Conservation (phyloP, 2,329 filamentous ascomycete species). For the Calonectria pseudoturangicola region DNA sequence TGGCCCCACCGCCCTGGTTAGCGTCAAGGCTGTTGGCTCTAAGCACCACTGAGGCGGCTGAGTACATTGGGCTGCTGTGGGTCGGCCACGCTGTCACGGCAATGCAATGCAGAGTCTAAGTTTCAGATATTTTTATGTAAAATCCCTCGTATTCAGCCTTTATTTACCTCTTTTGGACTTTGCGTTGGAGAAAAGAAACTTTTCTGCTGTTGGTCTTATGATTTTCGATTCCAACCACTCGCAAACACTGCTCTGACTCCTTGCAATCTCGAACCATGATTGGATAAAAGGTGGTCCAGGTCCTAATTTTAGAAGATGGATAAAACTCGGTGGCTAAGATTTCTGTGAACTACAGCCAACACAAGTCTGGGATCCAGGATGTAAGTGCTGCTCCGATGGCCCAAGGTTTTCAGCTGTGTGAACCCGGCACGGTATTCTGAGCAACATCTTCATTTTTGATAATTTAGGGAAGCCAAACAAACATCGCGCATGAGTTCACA, state of each 20-base stretch:
- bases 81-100: conserved; percentile 9
- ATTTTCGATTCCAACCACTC: not conserved
- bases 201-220: conserved; percentile 11
- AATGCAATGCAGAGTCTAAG: conserved; percentile 13
- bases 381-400: not conserved
- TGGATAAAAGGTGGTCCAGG: not conserved
- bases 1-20: conserved; percentile 9
- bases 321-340: not conserved
- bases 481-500: too few species aligned
- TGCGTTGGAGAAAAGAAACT: not conserved
- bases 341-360: not conserved
- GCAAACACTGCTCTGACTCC: not conserved
- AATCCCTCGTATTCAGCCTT: not conserved
- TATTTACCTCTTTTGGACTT: not conserved
- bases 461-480: too few species aligned
- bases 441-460: too few species aligned
- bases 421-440: not conserved
- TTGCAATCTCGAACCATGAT: not conserved
- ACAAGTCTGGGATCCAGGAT: not conserved
- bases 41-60: not conserved
- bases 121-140: conserved; percentile 21
- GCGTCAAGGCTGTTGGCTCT: conserved; percentile 7
- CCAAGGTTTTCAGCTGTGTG: not conserved
- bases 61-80: conserved; percentile 2
- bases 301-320: not conserved